Percentiles rank a stretch among this genome's conserved stretches.
phyloP scores from a whole-genome alignment of 768 basidiomycete genomes.

The Tricholoma sp. region DNA sequence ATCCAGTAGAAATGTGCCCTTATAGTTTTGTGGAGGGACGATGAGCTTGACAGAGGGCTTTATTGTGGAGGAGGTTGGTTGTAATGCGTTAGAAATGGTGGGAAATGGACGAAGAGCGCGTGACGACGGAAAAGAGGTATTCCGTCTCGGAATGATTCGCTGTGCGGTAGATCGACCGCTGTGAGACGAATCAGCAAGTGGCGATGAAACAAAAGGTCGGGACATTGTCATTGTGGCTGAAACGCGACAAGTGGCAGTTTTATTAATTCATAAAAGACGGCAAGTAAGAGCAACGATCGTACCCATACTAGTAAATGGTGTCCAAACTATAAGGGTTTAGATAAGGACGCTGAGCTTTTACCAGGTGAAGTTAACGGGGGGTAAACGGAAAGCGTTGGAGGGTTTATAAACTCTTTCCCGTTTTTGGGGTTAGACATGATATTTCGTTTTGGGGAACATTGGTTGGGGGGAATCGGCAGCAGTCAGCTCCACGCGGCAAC shows the following conservation, averaged over 20 bases:
- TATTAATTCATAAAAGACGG: no score
- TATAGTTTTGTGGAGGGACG: constrained; percentile 69
- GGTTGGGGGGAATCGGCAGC: constrained; percentile 18
- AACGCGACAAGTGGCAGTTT: background rate
- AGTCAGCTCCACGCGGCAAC: constrained; percentile 7
- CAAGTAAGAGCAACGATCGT: constrained; percentile 6
- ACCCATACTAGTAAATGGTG: constrained; percentile 35
- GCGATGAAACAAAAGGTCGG: constrained; percentile 55
- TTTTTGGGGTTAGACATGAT: constrained; percentile 15
- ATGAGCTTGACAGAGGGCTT: constrained; percentile 69
- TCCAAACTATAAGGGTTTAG: background rate
- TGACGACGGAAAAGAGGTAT: constrained; percentile 59
- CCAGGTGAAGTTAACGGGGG: constrained; percentile 2
- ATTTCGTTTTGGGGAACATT: constrained; percentile 15
- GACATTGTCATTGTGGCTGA: constrained; percentile 44
- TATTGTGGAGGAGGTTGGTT: constrained; percentile 22
- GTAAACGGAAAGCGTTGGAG: constrained; percentile 6
- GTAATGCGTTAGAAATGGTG: constrained; percentile 45
- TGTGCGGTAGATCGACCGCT: constrained; percentile 21
- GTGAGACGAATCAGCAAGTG: constrained; percentile 45
- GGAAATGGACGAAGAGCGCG: constrained; percentile 78
- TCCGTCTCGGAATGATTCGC: constrained; percentile 37
- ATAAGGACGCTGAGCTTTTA: no score
- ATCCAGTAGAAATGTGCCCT: constrained; percentile 68
- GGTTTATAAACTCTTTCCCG: constrained; percentile 25